A percentile compares a stretch with the other conserved stretches of the same genome.
Conservation (phyloP, 306 rosid genomes). For the Ochetophila trinervis region DNA sequence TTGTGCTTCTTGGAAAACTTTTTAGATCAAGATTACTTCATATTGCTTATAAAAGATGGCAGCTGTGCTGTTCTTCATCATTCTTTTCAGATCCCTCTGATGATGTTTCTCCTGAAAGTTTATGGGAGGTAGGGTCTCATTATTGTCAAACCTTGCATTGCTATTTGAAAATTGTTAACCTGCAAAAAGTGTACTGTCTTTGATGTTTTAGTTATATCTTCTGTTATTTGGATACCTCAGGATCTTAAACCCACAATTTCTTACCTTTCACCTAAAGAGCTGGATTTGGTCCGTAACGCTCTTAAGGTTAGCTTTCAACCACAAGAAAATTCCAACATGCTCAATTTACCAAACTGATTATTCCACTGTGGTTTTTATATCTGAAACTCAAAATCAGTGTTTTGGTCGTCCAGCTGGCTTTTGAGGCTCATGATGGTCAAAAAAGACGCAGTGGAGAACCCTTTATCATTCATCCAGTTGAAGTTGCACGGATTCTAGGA, state of each 20-base stretch:
- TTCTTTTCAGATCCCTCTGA: slow-evolving; percentile 40
- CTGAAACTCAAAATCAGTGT: slow-evolving; percentile 13
- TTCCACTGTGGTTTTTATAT: slow-evolving; percentile 17
- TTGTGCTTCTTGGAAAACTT: slow-evolving; percentile 42
- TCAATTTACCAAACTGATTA: slow-evolving; percentile 23
- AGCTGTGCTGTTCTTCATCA: slow-evolving; percentile 50
- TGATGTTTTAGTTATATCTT: slow-evolving; percentile 26
- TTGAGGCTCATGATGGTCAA: slow-evolving; percentile 97
- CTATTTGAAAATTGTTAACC: slow-evolving; percentile 24
- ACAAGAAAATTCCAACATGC: slow-evolving; percentile 20
- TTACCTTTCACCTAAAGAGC: slow-evolving; percentile 73
- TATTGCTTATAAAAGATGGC: slow-evolving; percentile 48
- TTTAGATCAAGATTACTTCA: slow-evolving; percentile 47
- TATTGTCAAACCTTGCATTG: slow-evolving; percentile 28
- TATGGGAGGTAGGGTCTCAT: slow-evolving; percentile 88
- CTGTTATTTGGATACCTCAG: slow-evolving; percentile 45
- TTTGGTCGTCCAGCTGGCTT: slow-evolving; percentile 68
- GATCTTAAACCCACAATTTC: slow-evolving; percentile 84
- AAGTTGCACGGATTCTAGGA: slow-evolving; percentile 98
- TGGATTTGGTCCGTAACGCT: slow-evolving; percentile 82
- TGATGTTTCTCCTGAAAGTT: slow-evolving; percentile 67
- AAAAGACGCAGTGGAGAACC: slow-evolving; percentile 99
- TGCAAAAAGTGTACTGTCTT: slow-evolving; percentile 20
- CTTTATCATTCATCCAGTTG: slow-evolving; percentile 98
- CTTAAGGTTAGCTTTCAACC: slow-evolving; percentile 62